A percentile compares a stretch with the other conserved stretches of the same genome.
These are phyloP conservation scores for Zoysia japonica DNA, from an alignment of 176 grass and related monocot species.

Conservation along the genomic window DNA sequence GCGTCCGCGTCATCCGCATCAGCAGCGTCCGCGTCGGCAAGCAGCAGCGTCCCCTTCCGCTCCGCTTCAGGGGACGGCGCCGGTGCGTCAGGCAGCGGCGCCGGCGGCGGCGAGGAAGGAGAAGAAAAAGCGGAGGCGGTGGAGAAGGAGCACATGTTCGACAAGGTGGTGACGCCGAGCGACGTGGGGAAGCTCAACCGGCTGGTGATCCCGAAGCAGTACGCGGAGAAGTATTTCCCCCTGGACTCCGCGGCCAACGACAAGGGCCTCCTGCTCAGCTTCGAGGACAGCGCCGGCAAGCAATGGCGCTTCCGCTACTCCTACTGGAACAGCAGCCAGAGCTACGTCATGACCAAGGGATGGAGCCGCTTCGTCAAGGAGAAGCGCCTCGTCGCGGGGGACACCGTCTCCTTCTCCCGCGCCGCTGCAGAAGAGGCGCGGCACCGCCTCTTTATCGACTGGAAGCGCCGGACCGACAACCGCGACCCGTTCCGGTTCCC, in stretches of 20 bases:
- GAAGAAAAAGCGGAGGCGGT: conserved; percentile 26
- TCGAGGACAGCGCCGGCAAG: conserved; percentile 90
- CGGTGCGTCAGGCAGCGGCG: conserved; percentile 47
- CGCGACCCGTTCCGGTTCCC: conserved; percentile 49
- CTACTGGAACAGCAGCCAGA: conserved; percentile 99
- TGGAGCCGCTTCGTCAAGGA: conserved; percentile 99
- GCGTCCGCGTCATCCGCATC: conserved; percentile 29
- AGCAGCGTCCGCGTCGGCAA: conserved; percentile 32
- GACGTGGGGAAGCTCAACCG: conserved; percentile 98
- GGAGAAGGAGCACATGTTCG: conserved; percentile 99
- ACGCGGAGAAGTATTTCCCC: conserved; percentile 97
- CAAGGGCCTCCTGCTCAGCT: conserved; percentile 82
- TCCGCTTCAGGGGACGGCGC: conserved; percentile 40
- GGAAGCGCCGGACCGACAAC: conserved; percentile 70
- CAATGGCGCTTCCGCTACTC: conserved; percentile 98
- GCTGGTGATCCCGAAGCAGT: conserved; percentile 97
- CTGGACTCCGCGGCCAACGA: conserved; percentile 69
- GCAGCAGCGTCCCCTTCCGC: conserved; percentile 30
- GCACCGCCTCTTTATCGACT: conserved; percentile 84
- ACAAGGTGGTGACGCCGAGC: conserved; percentile 98
- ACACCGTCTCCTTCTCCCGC: conserved; percentile 93
- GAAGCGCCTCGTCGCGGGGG: conserved; percentile 87
- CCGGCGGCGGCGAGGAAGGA: not conserved
- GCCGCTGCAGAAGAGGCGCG: conserved; percentile 55
- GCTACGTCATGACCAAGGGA: conserved; percentile 99